Base-by-base conservation (phyloP, 2,329 filamentous ascomycete species). In the Neofusicoccum laricinum region DNA sequence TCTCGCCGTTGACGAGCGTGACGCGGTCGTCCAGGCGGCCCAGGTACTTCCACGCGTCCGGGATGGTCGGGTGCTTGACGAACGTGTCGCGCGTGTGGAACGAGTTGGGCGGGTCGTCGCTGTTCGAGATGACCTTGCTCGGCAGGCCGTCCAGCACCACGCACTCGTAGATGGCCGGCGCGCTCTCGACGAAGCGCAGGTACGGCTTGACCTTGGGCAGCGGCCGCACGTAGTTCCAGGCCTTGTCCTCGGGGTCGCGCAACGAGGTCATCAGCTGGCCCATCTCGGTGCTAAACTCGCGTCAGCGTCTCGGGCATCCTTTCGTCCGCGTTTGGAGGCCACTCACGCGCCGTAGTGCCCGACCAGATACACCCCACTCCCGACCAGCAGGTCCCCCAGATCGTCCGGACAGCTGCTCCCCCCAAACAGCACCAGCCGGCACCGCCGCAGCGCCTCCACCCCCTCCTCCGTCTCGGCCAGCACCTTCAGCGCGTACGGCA, bases 401-500 rank as follows among this genome's bases (percentile, higher is more conserved):
- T 84, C 83, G 68, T 88, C 85, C 0, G 86, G 86, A 67, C 85
- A 88, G 3, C 81, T 78, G 15, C 82, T 85, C 0, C 86, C 86
- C 2, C 82, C 85, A 66, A 82, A 87, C 68, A 86, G 78, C 17
- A 88, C 85, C 1, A 85, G 68, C 68, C 85, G 82, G 11, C 82
- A 76, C 25, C 75, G 73, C 0, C 73, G 72, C 15, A 88, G 72
- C 1, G 75, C 75, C 0, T 75, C 69, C 14, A 88, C 79, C 0
- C 87, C 88, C 17, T 82, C 79, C 0, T 83, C 76, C 0, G 81
- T 81, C 70, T 90, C 88, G 0, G 82, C 82, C 1, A 90, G 77
- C 0, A 90, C 75, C 69, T 90, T 89, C 17, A 90, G 72, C 0
- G 85, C 83, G 67, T 89, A 90, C 0, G 88, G 88, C 0, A 90